Conservation (phyloP, 2,329 filamentous ascomycete species). For the Pseudogymnoascus sp. region DNA sequence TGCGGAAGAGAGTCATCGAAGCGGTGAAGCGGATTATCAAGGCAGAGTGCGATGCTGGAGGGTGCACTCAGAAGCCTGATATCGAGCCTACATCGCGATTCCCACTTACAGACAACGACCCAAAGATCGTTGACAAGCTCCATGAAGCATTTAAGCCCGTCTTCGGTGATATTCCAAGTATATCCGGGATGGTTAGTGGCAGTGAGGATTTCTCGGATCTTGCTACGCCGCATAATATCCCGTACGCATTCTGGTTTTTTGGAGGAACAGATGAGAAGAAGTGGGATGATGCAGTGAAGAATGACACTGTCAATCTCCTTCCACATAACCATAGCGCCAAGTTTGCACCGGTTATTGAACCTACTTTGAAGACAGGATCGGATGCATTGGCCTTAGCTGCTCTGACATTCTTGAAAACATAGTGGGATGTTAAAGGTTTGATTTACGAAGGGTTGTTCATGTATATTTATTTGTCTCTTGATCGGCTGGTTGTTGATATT, state of each 20-base stretch:
- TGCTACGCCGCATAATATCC: constrained; percentile 25
- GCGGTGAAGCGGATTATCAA: constrained; percentile 44
- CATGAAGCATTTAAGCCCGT: background rate
- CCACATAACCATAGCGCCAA: constrained; percentile 51
- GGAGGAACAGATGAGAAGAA: constrained; percentile 41
- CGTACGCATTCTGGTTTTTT: constrained; percentile 47
- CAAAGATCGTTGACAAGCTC: background rate
- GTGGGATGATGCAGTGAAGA: constrained; percentile 41
- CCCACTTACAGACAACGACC: constrained; percentile 9
- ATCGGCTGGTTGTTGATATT: background rate
- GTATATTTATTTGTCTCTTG: background rate
- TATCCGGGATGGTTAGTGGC: background rate
- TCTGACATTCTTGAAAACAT: constrained; percentile 29
- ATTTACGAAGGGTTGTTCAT: background rate
- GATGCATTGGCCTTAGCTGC: constrained; percentile 43
- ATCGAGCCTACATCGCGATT: background rate
- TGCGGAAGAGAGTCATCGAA: constrained; percentile 27
- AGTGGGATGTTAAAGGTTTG: too few species aligned
- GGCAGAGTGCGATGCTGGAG: constrained; percentile 40
- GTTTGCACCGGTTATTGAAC: constrained; percentile 50
- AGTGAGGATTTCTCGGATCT: constrained; percentile 23
- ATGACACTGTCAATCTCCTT: constrained; percentile 28
- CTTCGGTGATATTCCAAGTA: background rate
- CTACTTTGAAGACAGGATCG: constrained; percentile 44
- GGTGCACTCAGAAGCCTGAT: background rate